Evolutionary conservation across 257 asterid genomes (phyloP).

Genomic region (Jacaranda copaia): DNA sequence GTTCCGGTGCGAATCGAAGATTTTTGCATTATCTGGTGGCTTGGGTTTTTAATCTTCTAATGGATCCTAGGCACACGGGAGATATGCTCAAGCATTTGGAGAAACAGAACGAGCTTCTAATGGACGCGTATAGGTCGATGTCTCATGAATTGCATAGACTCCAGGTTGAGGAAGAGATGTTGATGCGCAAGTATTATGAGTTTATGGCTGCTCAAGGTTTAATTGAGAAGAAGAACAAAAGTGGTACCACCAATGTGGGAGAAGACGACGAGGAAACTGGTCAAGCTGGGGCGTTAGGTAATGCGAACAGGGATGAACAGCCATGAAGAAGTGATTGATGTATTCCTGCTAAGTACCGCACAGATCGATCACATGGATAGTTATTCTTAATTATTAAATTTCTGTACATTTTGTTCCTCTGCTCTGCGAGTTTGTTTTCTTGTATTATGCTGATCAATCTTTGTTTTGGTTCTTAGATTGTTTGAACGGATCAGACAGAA

Average conservation of each 20-base stretch:
- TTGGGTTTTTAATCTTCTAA: conserved; percentile 4
- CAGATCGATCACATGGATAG: too few relatives aligned
- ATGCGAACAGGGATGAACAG: conserved; percentile 27
- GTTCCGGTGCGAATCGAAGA: neutral
- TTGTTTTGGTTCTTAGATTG: too few relatives aligned
- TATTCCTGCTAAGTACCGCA: too few relatives aligned
- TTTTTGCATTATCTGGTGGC: neutral
- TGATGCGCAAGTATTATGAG: conserved; percentile 90
- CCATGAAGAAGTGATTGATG: conserved; percentile 7
- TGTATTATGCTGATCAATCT: too few relatives aligned
- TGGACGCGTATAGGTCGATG: conserved; percentile 70
- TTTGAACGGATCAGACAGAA: too few relatives aligned
- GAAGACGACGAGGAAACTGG: conserved; percentile 38
- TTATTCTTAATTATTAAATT: too few relatives aligned
- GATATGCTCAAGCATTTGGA: conserved; percentile 77
- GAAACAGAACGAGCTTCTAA: conserved; percentile 74
- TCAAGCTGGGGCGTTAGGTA: conserved; percentile 40
- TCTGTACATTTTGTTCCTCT: too few relatives aligned
- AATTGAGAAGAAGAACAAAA: conserved; percentile 61
- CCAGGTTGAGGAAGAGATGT: conserved; percentile 95
- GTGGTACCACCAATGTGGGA: neutral
- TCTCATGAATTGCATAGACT: conserved; percentile 80
- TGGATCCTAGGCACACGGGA: conserved; percentile 68
- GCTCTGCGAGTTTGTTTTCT: too few relatives aligned
- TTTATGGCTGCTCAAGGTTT: conserved; percentile 77